Conservation (phyloP, 345 rosid genomes). For the Populus ilicifolia region DNA sequence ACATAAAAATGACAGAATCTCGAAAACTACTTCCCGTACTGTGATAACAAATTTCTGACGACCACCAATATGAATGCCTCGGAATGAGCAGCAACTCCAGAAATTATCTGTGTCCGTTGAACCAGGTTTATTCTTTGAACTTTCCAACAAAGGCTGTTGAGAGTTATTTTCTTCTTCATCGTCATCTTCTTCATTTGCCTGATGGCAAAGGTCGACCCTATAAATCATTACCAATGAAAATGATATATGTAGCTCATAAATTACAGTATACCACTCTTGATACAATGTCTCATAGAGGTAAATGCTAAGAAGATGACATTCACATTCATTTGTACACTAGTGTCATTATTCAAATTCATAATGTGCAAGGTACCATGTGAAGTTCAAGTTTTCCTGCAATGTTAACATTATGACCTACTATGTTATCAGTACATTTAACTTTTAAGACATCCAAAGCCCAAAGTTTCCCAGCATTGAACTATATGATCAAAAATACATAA, state of each 20-base stretch:
- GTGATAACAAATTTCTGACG: slow-evolving; percentile 61
- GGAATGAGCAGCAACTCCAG: slow-evolving; percentile 47
- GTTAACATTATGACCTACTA: neutral
- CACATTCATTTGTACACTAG: neutral
- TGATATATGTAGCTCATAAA: neutral
- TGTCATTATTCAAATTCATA: neutral
- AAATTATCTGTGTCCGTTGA: slow-evolving; percentile 33
- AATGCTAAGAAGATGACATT: neutral
- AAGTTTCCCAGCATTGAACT: neutral
- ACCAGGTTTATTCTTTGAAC: slow-evolving; percentile 28
- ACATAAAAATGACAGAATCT: slow-evolving; percentile 5
- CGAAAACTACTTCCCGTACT: slow-evolving; percentile 32
- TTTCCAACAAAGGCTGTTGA: slow-evolving; percentile 50
- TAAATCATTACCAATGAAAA: slow-evolving; percentile 12
- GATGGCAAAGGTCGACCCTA: slow-evolving; percentile 75
- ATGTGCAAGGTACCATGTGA: neutral
- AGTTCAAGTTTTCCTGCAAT: neutral
- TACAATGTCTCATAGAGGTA: neutral
- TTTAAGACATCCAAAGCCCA: neutral
- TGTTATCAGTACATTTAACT: neutral
- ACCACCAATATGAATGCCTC: slow-evolving; percentile 46
- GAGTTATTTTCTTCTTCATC: slow-evolving; percentile 59
- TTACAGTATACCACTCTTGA: neutral
- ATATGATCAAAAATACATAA: neutral
- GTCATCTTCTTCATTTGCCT: slow-evolving; percentile 53